Evolutionary conservation across 305 asterid species (phyloP), one percentile per base, ranked within the genome.

Genomic region (Nicotiana rustica): DNA sequence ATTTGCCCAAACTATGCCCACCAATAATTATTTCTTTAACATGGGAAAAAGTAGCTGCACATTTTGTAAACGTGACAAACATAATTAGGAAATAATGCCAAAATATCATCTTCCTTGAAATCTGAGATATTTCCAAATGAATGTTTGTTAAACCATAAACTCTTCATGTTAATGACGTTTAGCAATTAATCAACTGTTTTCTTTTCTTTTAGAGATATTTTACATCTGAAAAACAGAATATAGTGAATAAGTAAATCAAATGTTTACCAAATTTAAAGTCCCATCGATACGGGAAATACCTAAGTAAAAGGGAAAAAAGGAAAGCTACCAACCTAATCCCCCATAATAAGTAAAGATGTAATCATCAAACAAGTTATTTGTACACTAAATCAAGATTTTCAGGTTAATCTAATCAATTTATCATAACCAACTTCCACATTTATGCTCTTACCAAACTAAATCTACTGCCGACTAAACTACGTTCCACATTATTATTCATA

Each of bases 81-180:
- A 62, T 29, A 29, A 29, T 7, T 7, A 73, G 6, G 15, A 73
- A 73, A 49, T 14, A 47, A 49, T 73, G 79, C 29, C 12, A 14
- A 73, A 71, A 49, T 21, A 47, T 75, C 17, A 25, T 52, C 44
- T 52, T 75, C 4, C 78, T 60, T 49, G 62, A 59, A 56, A 47
- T 21, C 62, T 47, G 18, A 73, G 25, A 73, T 73, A 49, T 73
- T 49, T 47, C 15, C 25, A 52, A 75, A 52, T 75, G 47, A 75
- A 29, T 73, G 80, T 52, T 75, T 75, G 47, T 38, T 47, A 75
- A 52, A 75, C 44, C 65, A 49, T 73, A 25, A 12, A 12, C 13
- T 73, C 44, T 73, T 29, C 29, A 25, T 14, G 29, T 52, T 14
- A 75, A 6, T 75, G 65, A 52, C 5, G 9, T 52, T 19, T 13